Evolutionary conservation across 257 asterid species (phyloP).

Genomic region (Solanum clarkiae): DNA sequence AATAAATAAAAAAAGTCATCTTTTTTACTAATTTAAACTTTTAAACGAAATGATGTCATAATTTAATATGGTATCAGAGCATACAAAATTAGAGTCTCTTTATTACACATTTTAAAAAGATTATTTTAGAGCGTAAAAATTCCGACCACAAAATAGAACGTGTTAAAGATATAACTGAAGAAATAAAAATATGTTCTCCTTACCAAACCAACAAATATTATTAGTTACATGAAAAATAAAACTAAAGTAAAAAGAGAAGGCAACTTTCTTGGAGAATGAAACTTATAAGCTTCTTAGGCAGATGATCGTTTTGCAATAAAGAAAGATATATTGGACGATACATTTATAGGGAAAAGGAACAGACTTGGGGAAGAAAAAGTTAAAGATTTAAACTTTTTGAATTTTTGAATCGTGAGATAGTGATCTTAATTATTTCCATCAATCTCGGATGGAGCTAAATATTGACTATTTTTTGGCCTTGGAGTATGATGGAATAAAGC

Average conservation of each 20-base stretch:
- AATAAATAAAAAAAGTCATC: neutral
- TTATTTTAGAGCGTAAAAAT: neutral
- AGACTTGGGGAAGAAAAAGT: neutral
- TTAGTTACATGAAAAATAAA: neutral
- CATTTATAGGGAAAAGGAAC: constrained; percentile 14
- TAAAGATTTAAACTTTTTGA: neutral
- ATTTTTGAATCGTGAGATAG: neutral
- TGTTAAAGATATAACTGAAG: neutral
- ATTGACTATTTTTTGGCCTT: too few relatives aligned
- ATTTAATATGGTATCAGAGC: neutral
- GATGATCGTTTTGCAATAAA: constrained; percentile 6
- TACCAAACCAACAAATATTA: neutral
- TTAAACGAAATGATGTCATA: too few relatives aligned
- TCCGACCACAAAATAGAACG: neutral
- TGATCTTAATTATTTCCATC: neutral
- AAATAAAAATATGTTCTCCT: neutral
- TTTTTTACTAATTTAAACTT: too few relatives aligned
- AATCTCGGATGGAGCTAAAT: too few relatives aligned
- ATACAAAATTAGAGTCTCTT: neutral
- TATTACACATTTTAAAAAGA: neutral
- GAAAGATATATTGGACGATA: constrained; percentile 18
- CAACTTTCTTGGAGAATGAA: neutral
- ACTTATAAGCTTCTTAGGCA: neutral
- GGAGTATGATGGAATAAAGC: too few relatives aligned
- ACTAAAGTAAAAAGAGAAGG: neutral